Conservation (phyloP, 371 early-diverging fungal genomes). For the Funneliformis caledonium region DNA sequence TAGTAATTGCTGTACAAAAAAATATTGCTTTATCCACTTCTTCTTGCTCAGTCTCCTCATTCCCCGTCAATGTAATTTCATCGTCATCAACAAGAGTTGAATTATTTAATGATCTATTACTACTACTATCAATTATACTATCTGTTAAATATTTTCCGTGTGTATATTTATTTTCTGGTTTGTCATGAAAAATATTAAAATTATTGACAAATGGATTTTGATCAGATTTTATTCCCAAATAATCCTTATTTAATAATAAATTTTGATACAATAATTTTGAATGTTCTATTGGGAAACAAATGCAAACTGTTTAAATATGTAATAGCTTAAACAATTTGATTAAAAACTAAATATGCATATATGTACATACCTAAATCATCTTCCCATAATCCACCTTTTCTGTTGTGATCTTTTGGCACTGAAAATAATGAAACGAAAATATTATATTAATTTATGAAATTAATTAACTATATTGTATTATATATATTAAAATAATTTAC, state of each 20-base stretch:
- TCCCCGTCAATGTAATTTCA: slow-evolving; percentile 20
- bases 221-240: neutral
- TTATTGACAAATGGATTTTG: neutral
- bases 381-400: neutral
- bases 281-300: neutral
- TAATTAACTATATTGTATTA: too few species aligned
- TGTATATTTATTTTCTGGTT: neutral
- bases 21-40: slow-evolving; percentile 14
- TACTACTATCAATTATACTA: neutral
- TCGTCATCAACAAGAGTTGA: slow-evolving; percentile 17
- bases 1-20: neutral
- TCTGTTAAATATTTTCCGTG: slow-evolving; percentile 39
- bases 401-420: neutral
- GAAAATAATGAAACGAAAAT: too few species aligned
- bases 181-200: neutral
- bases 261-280: neutral
- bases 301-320: neutral
- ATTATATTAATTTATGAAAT: too few species aligned
- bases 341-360: neutral
- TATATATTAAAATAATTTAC: neutral
- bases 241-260: neutral
- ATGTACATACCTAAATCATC: neutral
- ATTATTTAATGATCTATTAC: neutral
- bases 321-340: neutral
- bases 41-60: neutral